These are phyloP conservation scores for Populus hybrid DNA, from an alignment of 441 rosid species.

Conservation along the genomic window DNA sequence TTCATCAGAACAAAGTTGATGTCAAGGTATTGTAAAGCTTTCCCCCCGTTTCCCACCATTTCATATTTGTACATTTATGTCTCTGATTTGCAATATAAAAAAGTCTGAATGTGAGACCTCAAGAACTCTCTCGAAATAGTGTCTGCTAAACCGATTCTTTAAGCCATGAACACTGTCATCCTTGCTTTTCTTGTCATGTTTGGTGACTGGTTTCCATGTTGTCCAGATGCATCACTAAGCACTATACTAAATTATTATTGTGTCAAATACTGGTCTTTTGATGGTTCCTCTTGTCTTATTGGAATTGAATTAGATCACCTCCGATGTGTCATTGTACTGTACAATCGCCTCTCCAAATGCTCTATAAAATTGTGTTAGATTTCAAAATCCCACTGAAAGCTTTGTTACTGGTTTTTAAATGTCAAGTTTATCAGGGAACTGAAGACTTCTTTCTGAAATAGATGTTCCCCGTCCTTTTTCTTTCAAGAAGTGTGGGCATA, in stretches of 20 bases:
- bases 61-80: neutral
- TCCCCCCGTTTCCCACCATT: neutral
- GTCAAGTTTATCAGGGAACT: neutral
- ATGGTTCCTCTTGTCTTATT: neutral
- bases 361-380: neutral
- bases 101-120: neutral
- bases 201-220: neutral
- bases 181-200: neutral
- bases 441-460: neutral
- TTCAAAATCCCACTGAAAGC: neutral
- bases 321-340: neutral
- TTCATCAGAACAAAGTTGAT: conserved; percentile 50
- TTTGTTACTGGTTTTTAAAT: neutral
- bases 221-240: neutral
- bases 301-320: neutral
- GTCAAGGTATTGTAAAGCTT: conserved; percentile 39
- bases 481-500: neutral
- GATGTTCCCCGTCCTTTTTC: neutral
- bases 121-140: no score
- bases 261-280: neutral
- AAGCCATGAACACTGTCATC: neutral
- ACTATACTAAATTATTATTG: neutral
- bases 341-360: neutral
- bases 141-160: neutral
- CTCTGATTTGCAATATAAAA: neutral